Percentiles rank a stretch among this genome's conserved stretches.
Conservation (phyloP, 495 filamentous ascomycete species). For the Immersiella caudata region DNA sequence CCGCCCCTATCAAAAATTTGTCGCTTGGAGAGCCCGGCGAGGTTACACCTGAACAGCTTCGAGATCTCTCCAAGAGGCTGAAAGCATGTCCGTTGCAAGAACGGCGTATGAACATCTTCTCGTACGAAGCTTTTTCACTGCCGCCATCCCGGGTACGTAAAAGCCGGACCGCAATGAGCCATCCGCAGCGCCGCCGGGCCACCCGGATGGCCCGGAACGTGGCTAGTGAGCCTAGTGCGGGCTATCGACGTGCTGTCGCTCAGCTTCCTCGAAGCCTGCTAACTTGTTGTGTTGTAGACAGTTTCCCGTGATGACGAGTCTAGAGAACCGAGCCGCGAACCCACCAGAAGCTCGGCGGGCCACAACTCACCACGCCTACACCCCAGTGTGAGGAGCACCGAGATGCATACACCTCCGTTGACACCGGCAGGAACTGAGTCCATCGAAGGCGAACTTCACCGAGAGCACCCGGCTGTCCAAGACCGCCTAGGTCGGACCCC, state of each 20-base stretch:
- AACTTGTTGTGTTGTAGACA: slow-evolving; percentile 38
- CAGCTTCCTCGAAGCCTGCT: slow-evolving; percentile 17
- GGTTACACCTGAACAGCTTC: slow-evolving; percentile 64
- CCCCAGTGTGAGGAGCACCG: slow-evolving; percentile 51
- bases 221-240: not conserved
- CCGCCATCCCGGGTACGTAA: slow-evolving; percentile 80
- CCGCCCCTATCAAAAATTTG: slow-evolving; percentile 18
- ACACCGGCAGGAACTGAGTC: slow-evolving; percentile 74
- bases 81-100: slow-evolving; percentile 77
- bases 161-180: not conserved
- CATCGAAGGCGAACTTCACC: slow-evolving; percentile 36
- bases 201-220: not conserved
- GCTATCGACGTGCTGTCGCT: not conserved
- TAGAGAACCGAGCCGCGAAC: slow-evolving; percentile 38
- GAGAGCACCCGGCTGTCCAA: slow-evolving; percentile 32
- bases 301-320: slow-evolving; percentile 48
- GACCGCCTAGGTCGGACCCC: slow-evolving; percentile 49
- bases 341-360: slow-evolving; percentile 40
- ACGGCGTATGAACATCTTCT: slow-evolving; percentile 78
- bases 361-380: slow-evolving; percentile 49
- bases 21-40: slow-evolving; percentile 38
- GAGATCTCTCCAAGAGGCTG: slow-evolving; percentile 70
- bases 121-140: slow-evolving; percentile 83
- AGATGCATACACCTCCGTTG: slow-evolving; percentile 85
- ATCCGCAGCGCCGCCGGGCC: not conserved